These are phyloP conservation scores for Ceratobasidium sp. DNA, from an alignment of 1,284 basidiomycete species.

Conservation along the genomic window DNA sequence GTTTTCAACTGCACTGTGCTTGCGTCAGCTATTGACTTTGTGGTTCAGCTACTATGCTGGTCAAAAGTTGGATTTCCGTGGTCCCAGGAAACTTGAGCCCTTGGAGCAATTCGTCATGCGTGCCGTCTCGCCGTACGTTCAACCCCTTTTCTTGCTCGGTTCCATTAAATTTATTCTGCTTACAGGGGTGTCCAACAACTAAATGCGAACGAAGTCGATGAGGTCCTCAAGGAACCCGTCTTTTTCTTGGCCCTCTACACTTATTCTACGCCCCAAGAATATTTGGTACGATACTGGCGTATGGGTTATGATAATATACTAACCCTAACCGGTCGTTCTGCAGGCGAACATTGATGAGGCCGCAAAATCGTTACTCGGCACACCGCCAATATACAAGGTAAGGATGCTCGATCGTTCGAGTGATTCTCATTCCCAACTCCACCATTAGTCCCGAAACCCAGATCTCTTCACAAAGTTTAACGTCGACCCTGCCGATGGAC, in stretches of 20 bases:
- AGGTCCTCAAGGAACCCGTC: slow-evolving; percentile 68
- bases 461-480: slow-evolving; percentile 65
- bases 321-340: not conserved
- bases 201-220: slow-evolving; percentile 62
- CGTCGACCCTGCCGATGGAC: slow-evolving; percentile 60
- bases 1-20: slow-evolving; percentile 51
- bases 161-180: slow-evolving; percentile 16
- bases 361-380: slow-evolving; percentile 70
- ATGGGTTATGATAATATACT: not conserved
- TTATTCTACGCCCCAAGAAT: slow-evolving; percentile 54
- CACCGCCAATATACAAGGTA: slow-evolving; percentile 70
- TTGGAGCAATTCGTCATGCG: slow-evolving; percentile 78
- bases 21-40: slow-evolving; percentile 50
- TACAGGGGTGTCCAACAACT: slow-evolving; percentile 61
- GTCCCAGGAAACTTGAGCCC: slow-evolving; percentile 72
- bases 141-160: slow-evolving; percentile 33
- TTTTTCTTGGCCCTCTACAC: slow-evolving; percentile 81
- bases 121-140: slow-evolving; percentile 68
- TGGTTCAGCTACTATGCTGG: slow-evolving; percentile 57
- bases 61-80: slow-evolving; percentile 73
- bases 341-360: slow-evolving; percentile 63
- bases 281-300: slow-evolving; percentile 53
- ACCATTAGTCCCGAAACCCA: slow-evolving; percentile 55
- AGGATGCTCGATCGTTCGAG: slow-evolving; percentile 55
- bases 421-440: slow-evolving; percentile 49